Evolutionary conservation across 257 asterid species (phyloP).

Genomic region (Verbascum thapsus): DNA sequence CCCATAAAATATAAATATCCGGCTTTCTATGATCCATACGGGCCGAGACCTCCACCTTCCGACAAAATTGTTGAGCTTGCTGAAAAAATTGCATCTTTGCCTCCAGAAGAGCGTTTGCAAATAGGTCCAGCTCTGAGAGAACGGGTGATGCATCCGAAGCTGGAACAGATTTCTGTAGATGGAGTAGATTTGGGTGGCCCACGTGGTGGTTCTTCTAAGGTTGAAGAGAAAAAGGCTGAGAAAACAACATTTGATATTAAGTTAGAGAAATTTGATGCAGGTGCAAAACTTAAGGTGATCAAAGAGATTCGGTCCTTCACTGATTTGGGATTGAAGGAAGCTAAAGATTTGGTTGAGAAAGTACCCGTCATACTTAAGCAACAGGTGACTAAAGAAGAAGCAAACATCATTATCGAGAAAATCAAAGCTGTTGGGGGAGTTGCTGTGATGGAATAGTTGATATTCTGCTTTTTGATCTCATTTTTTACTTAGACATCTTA

Average conservation of each 20-base stretch:
- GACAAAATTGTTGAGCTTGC: constrained; percentile 71
- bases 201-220: constrained; percentile 48
- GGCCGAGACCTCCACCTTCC: constrained; percentile 74
- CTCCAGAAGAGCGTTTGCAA: constrained; percentile 57
- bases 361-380: constrained; percentile 67
- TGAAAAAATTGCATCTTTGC: constrained; percentile 60
- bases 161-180: constrained; percentile 49
- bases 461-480: too few species aligned
- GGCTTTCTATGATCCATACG: constrained; percentile 67
- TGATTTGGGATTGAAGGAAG: constrained; percentile 81
- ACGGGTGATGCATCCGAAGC: constrained; percentile 54
- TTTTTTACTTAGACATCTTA: background rate
- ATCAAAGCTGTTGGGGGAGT: constrained; percentile 87
- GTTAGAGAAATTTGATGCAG: constrained; percentile 75
- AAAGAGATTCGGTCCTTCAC: constrained; percentile 84
- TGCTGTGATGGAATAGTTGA: constrained; percentile 66
- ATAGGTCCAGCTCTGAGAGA: constrained; percentile 52
- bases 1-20: constrained; percentile 71
- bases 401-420: constrained; percentile 68
- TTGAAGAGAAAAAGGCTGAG: constrained; percentile 75
- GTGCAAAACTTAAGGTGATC: constrained; percentile 76
- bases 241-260: constrained; percentile 73
- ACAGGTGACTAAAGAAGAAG: constrained; percentile 80
- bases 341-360: constrained; percentile 81
- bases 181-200: constrained; percentile 53